Evolutionary conservation across 2,329 filamentous ascomycete species (phyloP).

Genomic region (Aspergillus glaucus): DNA sequence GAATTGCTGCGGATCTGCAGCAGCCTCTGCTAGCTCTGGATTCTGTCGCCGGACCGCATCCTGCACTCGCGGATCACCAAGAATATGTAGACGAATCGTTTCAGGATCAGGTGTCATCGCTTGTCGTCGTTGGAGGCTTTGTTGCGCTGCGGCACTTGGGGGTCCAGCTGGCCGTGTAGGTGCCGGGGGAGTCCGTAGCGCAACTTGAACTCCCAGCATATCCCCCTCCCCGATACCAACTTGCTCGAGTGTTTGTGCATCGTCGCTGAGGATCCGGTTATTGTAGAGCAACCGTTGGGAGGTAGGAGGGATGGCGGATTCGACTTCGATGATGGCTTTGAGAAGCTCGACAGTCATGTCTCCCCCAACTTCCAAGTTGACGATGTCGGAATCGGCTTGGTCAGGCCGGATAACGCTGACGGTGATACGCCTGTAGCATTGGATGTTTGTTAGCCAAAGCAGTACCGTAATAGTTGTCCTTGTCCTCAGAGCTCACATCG

Average conservation of each 20-base stretch:
- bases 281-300: slow-evolving; percentile 87
- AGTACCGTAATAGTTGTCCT: neutral
- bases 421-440: slow-evolving; percentile 66
- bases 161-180: slow-evolving; percentile 23
- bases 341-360: slow-evolving; percentile 80
- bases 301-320: slow-evolving; percentile 64
- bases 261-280: slow-evolving; percentile 70
- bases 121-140: slow-evolving; percentile 22
- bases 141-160: slow-evolving; percentile 22
- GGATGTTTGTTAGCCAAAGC: neutral
- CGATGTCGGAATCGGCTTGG: slow-evolving; percentile 64
- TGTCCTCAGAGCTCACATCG: slow-evolving; percentile 13
- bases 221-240: slow-evolving; percentile 79
- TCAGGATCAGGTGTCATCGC: slow-evolving; percentile 59
- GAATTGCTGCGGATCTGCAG: slow-evolving; percentile 72
- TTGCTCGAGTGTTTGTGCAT: slow-evolving; percentile 73
- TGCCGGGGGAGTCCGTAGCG: slow-evolving; percentile 23
- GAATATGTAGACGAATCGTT: slow-evolving; percentile 71
- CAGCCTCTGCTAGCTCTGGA: slow-evolving; percentile 68
- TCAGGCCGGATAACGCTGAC: slow-evolving; percentile 75
- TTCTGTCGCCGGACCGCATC: slow-evolving; percentile 64
- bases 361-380: slow-evolving; percentile 73
- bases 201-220: slow-evolving; percentile 81
- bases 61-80: slow-evolving; percentile 69
- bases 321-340: slow-evolving; percentile 80